Base-by-base conservation (phyloP, 441 rosid genomes). In the Aleurites moluccanus region DNA sequence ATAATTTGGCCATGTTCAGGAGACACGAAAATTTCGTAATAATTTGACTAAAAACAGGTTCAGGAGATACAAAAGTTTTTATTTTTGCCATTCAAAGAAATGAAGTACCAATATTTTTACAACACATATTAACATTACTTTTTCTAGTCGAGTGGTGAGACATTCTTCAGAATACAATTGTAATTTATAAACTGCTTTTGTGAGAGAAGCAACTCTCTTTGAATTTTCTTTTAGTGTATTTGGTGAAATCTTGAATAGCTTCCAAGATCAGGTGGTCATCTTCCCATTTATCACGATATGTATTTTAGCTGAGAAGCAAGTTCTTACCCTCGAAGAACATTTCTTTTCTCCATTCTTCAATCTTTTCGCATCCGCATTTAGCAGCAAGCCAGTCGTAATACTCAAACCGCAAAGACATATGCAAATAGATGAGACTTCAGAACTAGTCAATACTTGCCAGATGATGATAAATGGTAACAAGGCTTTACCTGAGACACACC, bases 241-340 rank as follows among this genome's bases (percentile, higher is more conserved):
- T 69, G 23, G 49, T 13, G 60, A 82, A 76, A 67, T 85, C 85
- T 42, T 78, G 42, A 2, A 72, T 33, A 23, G 81, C 81, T 83
- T 85, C 83, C 13, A 74, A 60, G 69, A 88, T 72, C 75, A 88
- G 75, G 72, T 82, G 73, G 23, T 86, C 69, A 74, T 89, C 98
- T 3, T 85, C 93, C 93, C 91, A 88, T 76, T 90, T 88, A 57
- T 92, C 96, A 1, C 94, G 89, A 65, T 85, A 86, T 28, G 85
- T 78, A 65, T 88, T 90, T 10, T 90, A 90, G 15, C 64, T 70
- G 21, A 3, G 20, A 2, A 0, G 64, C 80, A 2, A 75, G 71
- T 60, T 80, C 72, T 57, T 52, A 38, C 78, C 30, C 45, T 59
- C 73, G 0, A 13, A 1, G 70, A 55, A 83, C 93, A 89, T 92